Percentiles rank a stretch among this genome's conserved stretches.
Evolutionary conservation across 1,284 basidiomycete species (phyloP).

Genomic region (Somion occarium): DNA sequence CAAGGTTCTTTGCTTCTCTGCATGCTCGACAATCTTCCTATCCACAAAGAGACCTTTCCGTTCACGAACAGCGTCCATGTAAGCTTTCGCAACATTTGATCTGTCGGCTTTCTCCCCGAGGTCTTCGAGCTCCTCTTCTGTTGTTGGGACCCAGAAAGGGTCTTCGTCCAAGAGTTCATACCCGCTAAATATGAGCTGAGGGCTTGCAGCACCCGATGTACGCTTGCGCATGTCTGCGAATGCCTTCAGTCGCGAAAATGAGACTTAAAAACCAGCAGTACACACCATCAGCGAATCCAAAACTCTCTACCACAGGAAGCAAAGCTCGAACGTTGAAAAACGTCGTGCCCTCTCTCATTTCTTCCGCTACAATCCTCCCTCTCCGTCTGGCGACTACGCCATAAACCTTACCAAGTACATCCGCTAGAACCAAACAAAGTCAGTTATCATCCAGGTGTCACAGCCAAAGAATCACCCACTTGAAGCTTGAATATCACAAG

Average conservation of each 20-base stretch:
- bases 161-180: constrained; percentile 90
- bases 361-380: constrained; percentile 91
- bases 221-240: constrained; percentile 87
- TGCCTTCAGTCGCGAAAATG: not conserved
- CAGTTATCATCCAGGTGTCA: not conserved
- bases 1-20: constrained; percentile 95
- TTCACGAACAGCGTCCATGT: constrained; percentile 89
- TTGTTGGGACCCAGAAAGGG: constrained; percentile 99
- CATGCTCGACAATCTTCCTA: constrained; percentile 87
- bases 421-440: constrained; percentile 54
- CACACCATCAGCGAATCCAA: constrained; percentile 94
- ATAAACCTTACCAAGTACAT: constrained; percentile 97
- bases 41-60: constrained; percentile 97
- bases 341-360: constrained; percentile 97
- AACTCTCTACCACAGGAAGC: constrained; percentile 95
- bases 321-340: constrained; percentile 92
- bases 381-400: constrained; percentile 89
- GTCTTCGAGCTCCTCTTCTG: constrained; percentile 96
- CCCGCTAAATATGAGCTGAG: constrained; percentile 96
- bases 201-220: constrained; percentile 94
- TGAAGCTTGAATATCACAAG: constrained; percentile 97
- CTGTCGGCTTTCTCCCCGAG: constrained; percentile 94
- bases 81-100: constrained; percentile 90
- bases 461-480: constrained; percentile 49
- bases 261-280: not conserved